Percentiles rank a stretch among this genome's conserved stretches.
Conservation (phyloP, 805 yeast genomes). For the Candida pseudoglaebosa region DNA sequence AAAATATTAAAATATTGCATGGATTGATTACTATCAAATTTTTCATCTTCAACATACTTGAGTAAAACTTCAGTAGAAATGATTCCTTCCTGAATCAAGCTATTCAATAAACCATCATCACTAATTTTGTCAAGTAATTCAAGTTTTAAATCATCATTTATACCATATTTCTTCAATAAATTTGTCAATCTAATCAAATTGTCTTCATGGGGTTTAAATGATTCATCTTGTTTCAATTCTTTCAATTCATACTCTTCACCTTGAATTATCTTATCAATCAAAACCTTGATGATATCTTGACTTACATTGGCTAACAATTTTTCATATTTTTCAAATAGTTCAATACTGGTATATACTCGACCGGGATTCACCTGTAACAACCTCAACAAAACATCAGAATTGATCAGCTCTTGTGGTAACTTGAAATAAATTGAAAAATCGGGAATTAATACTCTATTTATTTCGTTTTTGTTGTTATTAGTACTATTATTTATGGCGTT, state of each 20-base stretch:
- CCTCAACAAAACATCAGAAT: slow-evolving; percentile 11
- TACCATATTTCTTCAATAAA: slow-evolving; percentile 3
- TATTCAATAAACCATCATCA: not conserved
- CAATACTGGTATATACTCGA: slow-evolving; percentile 48
- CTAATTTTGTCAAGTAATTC: not conserved
- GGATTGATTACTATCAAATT: not conserved
- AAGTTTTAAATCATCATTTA: not conserved
- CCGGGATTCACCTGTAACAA: slow-evolving; percentile 49
- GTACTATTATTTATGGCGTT: slow-evolving; percentile 10
- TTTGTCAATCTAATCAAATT: slow-evolving; percentile 4
- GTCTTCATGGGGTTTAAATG: not conserved
- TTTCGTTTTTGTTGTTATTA: slow-evolving; percentile 11
- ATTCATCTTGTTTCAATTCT: slow-evolving; percentile 10
- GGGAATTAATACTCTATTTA: slow-evolving; percentile 17
- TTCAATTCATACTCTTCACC: slow-evolving; percentile 10
- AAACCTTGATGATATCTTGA: slow-evolving; percentile 5
- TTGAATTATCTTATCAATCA: slow-evolving; percentile 4
- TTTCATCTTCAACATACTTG: slow-evolving; percentile 1
- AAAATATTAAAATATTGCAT: not conserved
- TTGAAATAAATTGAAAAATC: slow-evolving; percentile 28
- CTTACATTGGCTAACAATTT: not conserved
- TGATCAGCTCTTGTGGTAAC: slow-evolving; percentile 15
- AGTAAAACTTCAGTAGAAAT: not conserved
- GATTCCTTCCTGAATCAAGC: not conserved
- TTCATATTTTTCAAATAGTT: slow-evolving; percentile 32